phyloP scores from a whole-genome alignment of 2,329 filamentous ascomycete genomes.

The Cladophialophora bantiana region DNA sequence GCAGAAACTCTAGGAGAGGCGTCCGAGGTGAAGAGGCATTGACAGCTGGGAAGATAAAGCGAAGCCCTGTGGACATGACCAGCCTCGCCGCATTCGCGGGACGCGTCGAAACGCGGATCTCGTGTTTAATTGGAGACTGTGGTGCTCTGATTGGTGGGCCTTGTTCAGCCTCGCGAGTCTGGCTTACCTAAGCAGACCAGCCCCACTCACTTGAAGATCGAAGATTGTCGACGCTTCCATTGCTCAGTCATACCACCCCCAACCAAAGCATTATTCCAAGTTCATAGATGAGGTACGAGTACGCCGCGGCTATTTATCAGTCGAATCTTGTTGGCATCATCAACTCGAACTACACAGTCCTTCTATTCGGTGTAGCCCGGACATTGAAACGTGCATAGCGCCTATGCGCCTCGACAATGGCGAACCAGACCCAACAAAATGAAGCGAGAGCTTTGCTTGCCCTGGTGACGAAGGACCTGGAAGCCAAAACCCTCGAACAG shows the following conservation, averaged over 20 bases:
- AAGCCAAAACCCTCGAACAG: constrained; percentile 59
- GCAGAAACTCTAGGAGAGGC: neutral
- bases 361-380: neutral
- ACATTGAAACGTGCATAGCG: neutral
- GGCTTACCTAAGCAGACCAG: neutral
- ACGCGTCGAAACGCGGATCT: constrained; percentile 20
- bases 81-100: constrained; percentile 10
- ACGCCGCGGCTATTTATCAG: too few species aligned
- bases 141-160: neutral
- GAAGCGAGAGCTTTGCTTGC: constrained; percentile 71
- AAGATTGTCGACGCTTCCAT: constrained; percentile 1
- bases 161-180: neutral
- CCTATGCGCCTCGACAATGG: constrained; percentile 13
- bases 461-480: constrained; percentile 68
- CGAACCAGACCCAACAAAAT: constrained; percentile 66
- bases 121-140: constrained; percentile 2
- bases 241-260: neutral
- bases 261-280: neutral
- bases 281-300: too few species aligned
- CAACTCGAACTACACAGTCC: neutral
- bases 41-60: neutral
- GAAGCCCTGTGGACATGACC: neutral
- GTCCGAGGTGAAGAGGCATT: constrained; percentile 5
- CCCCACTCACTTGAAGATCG: neutral
- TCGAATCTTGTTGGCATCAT: too few species aligned